Base-by-base conservation (phyloP, 106 monocot genomes). In the Alisma plantagoaquatica region DNA sequence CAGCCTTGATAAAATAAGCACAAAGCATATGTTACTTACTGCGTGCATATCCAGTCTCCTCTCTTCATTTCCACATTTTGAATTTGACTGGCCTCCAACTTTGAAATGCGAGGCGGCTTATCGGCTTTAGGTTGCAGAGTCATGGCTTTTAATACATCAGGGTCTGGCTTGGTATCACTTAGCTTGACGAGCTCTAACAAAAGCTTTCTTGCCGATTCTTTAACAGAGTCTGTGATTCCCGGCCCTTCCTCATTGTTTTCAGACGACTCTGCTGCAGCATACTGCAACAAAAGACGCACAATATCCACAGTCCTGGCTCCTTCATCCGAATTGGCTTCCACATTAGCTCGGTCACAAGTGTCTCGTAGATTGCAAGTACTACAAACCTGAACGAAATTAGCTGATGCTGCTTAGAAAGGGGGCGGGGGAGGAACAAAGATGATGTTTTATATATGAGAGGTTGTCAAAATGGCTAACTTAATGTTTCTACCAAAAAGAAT, bases 1-100 rank as follows among this genome's bases (percentile, higher is more conserved):
- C n/a, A n/a, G n/a, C n/a, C n/a, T n/a, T n/a, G n/a, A n/a, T n/a
- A n/a, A n/a, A n/a, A n/a, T n/a, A n/a, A n/a, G n/a, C n/a, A n/a
- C n/a, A n/a, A n/a, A n/a, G n/a, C n/a, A 14, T 38, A 38, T 38
- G 35, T 57, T 46, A 67, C 80, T 70, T 84, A 88, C 98, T 65
- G 75, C 12, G 85, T 64, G 56, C 98, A 98, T 25, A 85, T 52
- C 98, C 98, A 98, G n/a, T 98, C 90, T 23, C 98, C 98, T 60
- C 54, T 82, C 76, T 86, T 90, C 85, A 86, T 98, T 82, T 98
- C 98, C 67, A 60, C 43, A 57, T 69, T 70, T 68, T 48, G 29
- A 24, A 60, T 7, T 10, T 62, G 29, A 19, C 30, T 55, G 35
- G 49, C 23, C 24, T 60, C 42, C 11, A 38, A 29, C 23, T 33